Conservation (phyloP, 2,329 filamentous ascomycete genomes). For the Fusarium bactridioides region DNA sequence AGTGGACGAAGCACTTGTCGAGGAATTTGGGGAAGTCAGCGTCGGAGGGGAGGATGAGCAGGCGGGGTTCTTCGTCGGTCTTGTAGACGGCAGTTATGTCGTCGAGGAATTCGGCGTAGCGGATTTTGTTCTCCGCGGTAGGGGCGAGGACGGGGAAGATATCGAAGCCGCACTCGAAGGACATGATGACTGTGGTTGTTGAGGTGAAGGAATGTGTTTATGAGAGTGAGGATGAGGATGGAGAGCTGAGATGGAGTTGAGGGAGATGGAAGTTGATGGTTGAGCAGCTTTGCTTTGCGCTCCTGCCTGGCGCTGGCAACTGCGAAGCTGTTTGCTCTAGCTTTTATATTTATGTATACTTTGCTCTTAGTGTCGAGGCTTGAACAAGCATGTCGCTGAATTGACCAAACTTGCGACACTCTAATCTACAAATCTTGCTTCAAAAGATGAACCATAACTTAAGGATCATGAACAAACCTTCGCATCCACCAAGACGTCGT, state of each 20-base stretch:
- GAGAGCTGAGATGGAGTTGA: background rate
- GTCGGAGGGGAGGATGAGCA: background rate
- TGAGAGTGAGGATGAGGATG: background rate
- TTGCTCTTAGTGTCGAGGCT: too few species aligned
- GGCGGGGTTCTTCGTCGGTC: background rate
- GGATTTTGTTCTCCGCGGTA: background rate
- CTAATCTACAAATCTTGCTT: background rate
- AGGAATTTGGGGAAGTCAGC: background rate
- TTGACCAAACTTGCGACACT: background rate
- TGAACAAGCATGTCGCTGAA: background rate
- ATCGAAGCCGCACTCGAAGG: constrained; percentile 5
- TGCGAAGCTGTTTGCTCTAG: background rate
- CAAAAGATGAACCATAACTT: background rate
- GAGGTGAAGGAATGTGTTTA: background rate
- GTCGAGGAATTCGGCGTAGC: background rate
- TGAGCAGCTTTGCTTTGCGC: background rate
- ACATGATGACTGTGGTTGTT: background rate
- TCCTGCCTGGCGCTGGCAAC: background rate
- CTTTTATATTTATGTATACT: too few species aligned
- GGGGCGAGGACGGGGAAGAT: background rate
- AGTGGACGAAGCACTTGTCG: background rate
- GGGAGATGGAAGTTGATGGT: background rate
- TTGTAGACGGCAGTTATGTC: background rate
- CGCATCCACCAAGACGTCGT: fast-evolving
- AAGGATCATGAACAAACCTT: background rate